These are phyloP conservation scores for Gossypium anomalum DNA, from an alignment of 345 rosid genomes.

Conservation along the genomic window DNA sequence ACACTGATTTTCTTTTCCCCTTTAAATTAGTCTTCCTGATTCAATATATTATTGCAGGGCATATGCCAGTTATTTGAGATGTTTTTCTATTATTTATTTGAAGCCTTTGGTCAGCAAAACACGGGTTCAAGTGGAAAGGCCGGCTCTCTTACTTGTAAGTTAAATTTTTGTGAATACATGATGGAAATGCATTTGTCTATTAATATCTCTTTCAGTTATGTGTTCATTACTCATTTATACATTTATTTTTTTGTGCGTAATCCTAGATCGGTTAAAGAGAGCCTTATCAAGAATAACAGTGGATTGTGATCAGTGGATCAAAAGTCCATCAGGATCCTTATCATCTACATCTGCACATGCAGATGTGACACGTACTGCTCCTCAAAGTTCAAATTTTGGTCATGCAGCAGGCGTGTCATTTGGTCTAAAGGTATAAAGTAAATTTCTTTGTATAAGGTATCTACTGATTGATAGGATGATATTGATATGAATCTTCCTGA, in stretches of 20 bases:
- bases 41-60: slow-evolving; percentile 74
- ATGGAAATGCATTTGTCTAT: not conserved
- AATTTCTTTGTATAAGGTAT: not conserved
- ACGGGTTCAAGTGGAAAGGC: slow-evolving; percentile 55
- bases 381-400: slow-evolving; percentile 43
- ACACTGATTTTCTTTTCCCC: slow-evolving; percentile 16
- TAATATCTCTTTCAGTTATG: not conserved
- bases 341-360: slow-evolving; percentile 49
- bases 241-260: slow-evolving; percentile 14
- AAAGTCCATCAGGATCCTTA: slow-evolving; percentile 45
- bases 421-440: slow-evolving; percentile 74
- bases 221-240: not conserved
- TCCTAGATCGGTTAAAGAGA: slow-evolving; percentile 75
- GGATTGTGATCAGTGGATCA: slow-evolving; percentile 93
- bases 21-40: slow-evolving; percentile 50
- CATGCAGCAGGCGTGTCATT: slow-evolving; percentile 44
- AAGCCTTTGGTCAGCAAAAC: slow-evolving; percentile 69
- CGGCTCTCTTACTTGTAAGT: slow-evolving; percentile 72
- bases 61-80: slow-evolving; percentile 90
- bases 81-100: slow-evolving; percentile 68
- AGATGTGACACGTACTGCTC: slow-evolving; percentile 62
- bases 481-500: not conserved
- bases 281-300: slow-evolving; percentile 78
- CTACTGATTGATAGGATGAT: not conserved
- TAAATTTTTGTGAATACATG: slow-evolving; percentile 10